Conservation (phyloP, 306 rosid species). For the Sphenostylis stenocarpa region DNA sequence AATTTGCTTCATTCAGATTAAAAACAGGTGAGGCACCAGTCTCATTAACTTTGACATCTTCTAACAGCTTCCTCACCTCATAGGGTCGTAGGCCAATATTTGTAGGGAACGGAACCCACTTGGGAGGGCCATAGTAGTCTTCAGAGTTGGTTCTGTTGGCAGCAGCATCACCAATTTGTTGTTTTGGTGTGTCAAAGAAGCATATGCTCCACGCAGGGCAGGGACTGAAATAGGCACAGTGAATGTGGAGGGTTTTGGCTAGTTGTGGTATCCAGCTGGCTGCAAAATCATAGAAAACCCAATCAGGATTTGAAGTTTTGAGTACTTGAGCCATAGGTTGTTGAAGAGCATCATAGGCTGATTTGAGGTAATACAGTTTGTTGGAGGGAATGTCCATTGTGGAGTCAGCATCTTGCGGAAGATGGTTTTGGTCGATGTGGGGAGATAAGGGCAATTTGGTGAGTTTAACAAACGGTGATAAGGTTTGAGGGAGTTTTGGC, state of each 20-base stretch:
- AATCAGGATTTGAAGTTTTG: conserved; percentile 38
- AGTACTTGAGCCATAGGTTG: conserved; percentile 35
- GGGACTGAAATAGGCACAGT: conserved; percentile 41
- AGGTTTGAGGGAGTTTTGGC: conserved; percentile 42
- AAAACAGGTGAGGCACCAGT: conserved; percentile 44
- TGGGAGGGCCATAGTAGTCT: conserved; percentile 47
- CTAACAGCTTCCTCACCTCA: conserved; percentile 34
- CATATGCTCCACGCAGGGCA: conserved; percentile 47
- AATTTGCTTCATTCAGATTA: conserved; percentile 36
- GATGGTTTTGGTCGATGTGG: conserved; percentile 23
- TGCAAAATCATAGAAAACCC: conserved; percentile 58
- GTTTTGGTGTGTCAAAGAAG: conserved; percentile 43
- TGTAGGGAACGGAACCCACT: conserved; percentile 40
- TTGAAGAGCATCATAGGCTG: conserved; percentile 49
- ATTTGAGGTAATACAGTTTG: conserved; percentile 43
- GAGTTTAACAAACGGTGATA: conserved; percentile 29
- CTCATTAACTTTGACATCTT: conserved; percentile 29
- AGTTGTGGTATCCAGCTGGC: conserved; percentile 40
- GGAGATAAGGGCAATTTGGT: conserved; percentile 48
- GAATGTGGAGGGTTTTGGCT: conserved; percentile 24
- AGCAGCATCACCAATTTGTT: conserved; percentile 35
- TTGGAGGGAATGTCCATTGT: conserved; percentile 48
- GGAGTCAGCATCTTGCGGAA: conserved; percentile 49
- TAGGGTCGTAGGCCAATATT: conserved; percentile 37
- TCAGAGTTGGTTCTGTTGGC: conserved; percentile 22